Evolutionary conservation across 306 rosid species (phyloP).

Genomic region (Prunus mongolica): DNA sequence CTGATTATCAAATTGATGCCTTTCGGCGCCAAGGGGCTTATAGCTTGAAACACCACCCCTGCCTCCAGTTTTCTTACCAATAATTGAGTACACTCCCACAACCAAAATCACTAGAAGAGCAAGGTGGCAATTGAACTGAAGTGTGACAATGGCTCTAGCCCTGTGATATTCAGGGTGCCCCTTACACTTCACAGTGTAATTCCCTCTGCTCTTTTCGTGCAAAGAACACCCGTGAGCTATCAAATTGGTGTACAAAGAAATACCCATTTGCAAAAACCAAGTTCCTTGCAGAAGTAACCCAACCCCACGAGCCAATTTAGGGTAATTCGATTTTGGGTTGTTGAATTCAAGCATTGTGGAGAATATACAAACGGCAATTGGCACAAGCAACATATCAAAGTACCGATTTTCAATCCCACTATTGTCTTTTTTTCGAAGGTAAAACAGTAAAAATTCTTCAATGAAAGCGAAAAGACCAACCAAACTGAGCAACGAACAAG

Average conservation of each 20-base stretch:
- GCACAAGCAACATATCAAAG: slow-evolving; percentile 66
- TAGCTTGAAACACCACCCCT: slow-evolving; percentile 18
- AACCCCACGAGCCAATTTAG: slow-evolving; percentile 59
- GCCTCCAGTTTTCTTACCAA: slow-evolving; percentile 28
- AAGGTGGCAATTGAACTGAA: slow-evolving; percentile 92
- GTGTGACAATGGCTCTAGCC: slow-evolving; percentile 89
- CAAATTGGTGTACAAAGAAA: slow-evolving; percentile 55
- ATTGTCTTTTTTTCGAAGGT: slow-evolving; percentile 69
- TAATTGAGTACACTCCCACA: slow-evolving; percentile 39
- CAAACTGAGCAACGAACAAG: slow-evolving; percentile 36
- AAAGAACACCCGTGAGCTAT: slow-evolving; percentile 60
- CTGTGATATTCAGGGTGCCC: slow-evolving; percentile 75
- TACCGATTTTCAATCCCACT: slow-evolving; percentile 71
- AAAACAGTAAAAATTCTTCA: slow-evolving; percentile 69
- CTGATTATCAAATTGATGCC: slow-evolving; percentile 38
- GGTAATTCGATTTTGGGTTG: slow-evolving; percentile 32
- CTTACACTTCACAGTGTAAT: slow-evolving; percentile 64
- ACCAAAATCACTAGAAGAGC: slow-evolving; percentile 52
- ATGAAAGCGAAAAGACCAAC: slow-evolving; percentile 57
- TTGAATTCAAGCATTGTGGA: slow-evolving; percentile 45
- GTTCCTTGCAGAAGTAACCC: slow-evolving; percentile 71
- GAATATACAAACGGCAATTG: slow-evolving; percentile 51
- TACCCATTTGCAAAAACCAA: slow-evolving; percentile 80
- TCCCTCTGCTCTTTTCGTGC: slow-evolving; percentile 63
- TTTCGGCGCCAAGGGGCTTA: slow-evolving; percentile 52